Evolutionary conservation across 2,329 filamentous ascomycete species (phyloP), one percentile per base, ranked within the genome.

Genomic region (Cytospora schulzeri): DNA sequence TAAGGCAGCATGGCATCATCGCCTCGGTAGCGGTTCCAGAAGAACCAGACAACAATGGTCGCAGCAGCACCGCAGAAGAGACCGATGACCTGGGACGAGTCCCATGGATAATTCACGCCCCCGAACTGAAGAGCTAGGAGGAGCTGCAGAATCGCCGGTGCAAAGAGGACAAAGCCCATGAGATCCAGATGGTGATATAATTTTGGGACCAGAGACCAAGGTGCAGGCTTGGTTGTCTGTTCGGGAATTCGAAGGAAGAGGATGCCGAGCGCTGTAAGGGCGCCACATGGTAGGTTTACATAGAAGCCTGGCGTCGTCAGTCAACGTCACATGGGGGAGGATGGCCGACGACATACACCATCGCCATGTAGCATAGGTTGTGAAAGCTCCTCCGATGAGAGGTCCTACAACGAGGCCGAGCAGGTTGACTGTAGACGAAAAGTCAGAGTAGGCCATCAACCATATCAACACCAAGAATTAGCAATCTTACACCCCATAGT

Each of bases 181-280:
- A 79, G 72, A 65, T 85, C 86, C 1, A 89, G 74, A 55, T 85
- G 80, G 75, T 84, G 82, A 66, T 55, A 31, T 2, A 54, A 6
- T 8, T 19, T 59, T 3, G 15, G 28, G 8, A 63, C 7, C 2
- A 63, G 19, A 1, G n/a, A 12, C 22, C 6, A 24, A 14, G 61
- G 8, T 1, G 8, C 12, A 8, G 31, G 31, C 31, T 33, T 33
- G 31, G 12, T 33, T 33, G 31, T 33, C 31, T 33, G 8, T 33
- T 33, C 31, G 12, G 31, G 31, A 33, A 33, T 33, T 7, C 12
- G 31, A 2, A 33, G 31, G 12, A 11, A 11, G 12, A 33, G 31
- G 8, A 33, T 33, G 31, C 8, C 31, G 12, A 33, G 31, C 31
- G 12, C 31, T 33, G 31, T 11, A 7, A 33, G 31, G 8, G 8